Evolutionary conservation across 257 asterid genomes (phyloP), one percentile per base, ranked within the genome.

Genomic region (Plantago elongata): DNA sequence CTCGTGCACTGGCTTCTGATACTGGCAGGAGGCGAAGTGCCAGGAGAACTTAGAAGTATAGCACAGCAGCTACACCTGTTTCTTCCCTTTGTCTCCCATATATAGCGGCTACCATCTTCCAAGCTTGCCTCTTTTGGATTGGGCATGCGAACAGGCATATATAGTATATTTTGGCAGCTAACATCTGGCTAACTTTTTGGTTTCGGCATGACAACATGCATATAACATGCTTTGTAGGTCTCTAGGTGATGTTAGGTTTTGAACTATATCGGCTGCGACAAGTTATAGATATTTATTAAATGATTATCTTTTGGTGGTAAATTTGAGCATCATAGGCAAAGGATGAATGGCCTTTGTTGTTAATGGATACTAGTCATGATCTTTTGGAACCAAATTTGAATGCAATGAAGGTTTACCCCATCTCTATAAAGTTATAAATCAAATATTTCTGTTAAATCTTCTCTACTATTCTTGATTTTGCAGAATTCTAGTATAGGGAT

Each of bases 331-430:
- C 40, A 34, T n/a, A 5, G 54, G 22, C 54, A 13, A 4, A 10
- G 3, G 27, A 22, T 22, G 27, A n/a, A 6, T 0, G 22, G 17
- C 3, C 9, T 49, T 10, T 13, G 13, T 1, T 49, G 40, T 7
- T 34, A 34, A 34, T 34, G 2, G 40, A 7, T 7, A 34, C 8
- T 4, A 56, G 27, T 22, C 11, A 29, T 27, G 22, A 11, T 11
- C 16, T 29, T 55, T 27, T 18, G 37, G 37, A 54, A 22, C 5
- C 3, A 30, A 13, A 4, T 56, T 30, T 30, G 13, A 45, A 46
- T 56, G 14, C 30, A 3, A 13, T 58, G 66, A 5, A 48, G 49
- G 52, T 47, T 67, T 40, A 16, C 57, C 15, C 57, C 15, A 27
- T 29, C 38, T 48, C 27, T 10, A 34, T 12, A 8, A 50, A 11